phyloP scores from a whole-genome alignment of 2,329 filamentous ascomycete species.

The Lachnellula cervina region DNA sequence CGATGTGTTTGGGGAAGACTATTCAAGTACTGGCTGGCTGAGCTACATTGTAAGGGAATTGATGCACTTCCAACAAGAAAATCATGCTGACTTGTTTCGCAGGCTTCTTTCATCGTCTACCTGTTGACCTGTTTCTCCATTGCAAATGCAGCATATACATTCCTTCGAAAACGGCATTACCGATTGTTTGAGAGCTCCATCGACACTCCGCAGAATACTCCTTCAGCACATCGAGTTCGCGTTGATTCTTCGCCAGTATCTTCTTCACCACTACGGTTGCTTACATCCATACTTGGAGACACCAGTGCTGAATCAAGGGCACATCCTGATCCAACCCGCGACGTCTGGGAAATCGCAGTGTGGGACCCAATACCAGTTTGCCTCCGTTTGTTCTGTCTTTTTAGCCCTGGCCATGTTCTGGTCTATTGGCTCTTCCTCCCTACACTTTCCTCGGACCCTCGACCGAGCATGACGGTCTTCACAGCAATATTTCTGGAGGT shows the following conservation, averaged over 20 bases:
- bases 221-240: constrained; percentile 81
- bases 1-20: constrained; percentile 78
- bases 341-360: constrained; percentile 91
- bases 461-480: constrained; percentile 80
- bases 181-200: constrained; percentile 85
- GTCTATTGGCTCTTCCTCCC: constrained; percentile 88
- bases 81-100: constrained; percentile 13
- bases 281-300: constrained; percentile 62
- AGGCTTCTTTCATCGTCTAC: constrained; percentile 70
- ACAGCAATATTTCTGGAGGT: constrained; percentile 73
- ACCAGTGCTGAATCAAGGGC: constrained; percentile 76
- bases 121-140: constrained; percentile 61
- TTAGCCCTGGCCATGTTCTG: constrained; percentile 89
- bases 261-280: constrained; percentile 71
- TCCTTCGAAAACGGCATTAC: constrained; percentile 78
- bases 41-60: constrained; percentile 51
- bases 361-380: constrained; percentile 91
- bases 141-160: constrained; percentile 75
- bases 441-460: constrained; percentile 66
- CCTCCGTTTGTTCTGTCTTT: constrained; percentile 78
- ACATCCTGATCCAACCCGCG: constrained; percentile 73
- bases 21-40: constrained; percentile 56
- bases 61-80: background rate
- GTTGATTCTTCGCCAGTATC: constrained; percentile 78
- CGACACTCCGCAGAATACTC: constrained; percentile 69